Percentiles rank a stretch among this genome's conserved stretches.
Conservation (phyloP, 1,284 basidiomycete genomes). For the Cryptococcus deneoformans region DNA sequence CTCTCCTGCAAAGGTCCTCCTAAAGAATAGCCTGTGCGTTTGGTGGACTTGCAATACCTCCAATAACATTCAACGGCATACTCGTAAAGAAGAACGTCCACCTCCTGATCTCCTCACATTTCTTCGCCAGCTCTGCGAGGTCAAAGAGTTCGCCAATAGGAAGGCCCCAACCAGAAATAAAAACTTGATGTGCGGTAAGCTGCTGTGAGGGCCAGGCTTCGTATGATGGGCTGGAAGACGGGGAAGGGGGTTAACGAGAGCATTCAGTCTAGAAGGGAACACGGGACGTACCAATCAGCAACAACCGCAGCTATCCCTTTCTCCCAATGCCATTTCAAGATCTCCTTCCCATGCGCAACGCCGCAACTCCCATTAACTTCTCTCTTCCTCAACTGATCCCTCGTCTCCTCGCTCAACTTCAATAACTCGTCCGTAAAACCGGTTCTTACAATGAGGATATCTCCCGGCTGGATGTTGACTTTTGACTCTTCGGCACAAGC, state of each 20-base stretch:
- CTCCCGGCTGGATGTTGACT: constrained; percentile 35
- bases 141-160: constrained; percentile 53
- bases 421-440: constrained; percentile 48
- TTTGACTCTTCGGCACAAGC: constrained; percentile 28
- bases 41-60: constrained; percentile 51
- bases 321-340: constrained; percentile 50
- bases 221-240: constrained; percentile 24
- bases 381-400: constrained; percentile 13
- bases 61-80: constrained; percentile 47
- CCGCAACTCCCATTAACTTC: constrained; percentile 26
- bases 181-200: constrained; percentile 31
- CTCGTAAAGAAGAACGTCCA: constrained; percentile 51
- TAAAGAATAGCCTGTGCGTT: constrained; percentile 49
- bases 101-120: constrained; percentile 34
- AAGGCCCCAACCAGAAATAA: constrained; percentile 38
- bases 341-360: constrained; percentile 33
- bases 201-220: constrained; percentile 26
- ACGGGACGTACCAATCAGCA: constrained; percentile 39
- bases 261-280: not conserved
- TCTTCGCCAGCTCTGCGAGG: constrained; percentile 41
- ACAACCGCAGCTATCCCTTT: constrained; percentile 51
- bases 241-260: not conserved
- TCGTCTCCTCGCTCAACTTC: constrained; percentile 23
- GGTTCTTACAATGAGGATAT: constrained; percentile 47
- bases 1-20: no score